These are phyloP conservation scores for Yamadazyma triangularis DNA, from an alignment of 1,139 yeast genomes.

Conservation along the genomic window DNA sequence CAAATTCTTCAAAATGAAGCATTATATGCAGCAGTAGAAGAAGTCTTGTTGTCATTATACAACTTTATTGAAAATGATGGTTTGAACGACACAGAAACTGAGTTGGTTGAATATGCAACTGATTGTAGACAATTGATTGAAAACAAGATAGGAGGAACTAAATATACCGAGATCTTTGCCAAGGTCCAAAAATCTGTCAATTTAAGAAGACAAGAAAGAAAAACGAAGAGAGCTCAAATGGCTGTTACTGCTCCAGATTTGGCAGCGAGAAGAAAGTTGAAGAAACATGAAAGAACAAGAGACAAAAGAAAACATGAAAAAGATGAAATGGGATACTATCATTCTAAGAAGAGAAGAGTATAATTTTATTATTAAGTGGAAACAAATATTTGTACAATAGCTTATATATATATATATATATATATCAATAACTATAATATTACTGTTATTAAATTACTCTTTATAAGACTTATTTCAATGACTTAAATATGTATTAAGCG, in stretches of 20 bases:
- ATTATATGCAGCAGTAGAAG: slow-evolving; percentile 35
- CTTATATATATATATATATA: too few relatives aligned
- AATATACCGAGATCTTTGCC: slow-evolving; percentile 60
- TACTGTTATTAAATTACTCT: too few relatives aligned
- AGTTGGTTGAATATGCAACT: slow-evolving; percentile 53
- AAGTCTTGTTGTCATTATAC: slow-evolving; percentile 58
- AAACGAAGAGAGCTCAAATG: slow-evolving; percentile 68
- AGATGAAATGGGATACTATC: slow-evolving; percentile 76
- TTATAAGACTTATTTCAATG: too few relatives aligned
- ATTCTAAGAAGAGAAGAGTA: slow-evolving; percentile 48
- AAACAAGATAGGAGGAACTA: slow-evolving; percentile 66
- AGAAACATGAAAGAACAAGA: slow-evolving; percentile 69
- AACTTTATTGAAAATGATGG: slow-evolving; percentile 45
- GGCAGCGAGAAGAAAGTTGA: slow-evolving; percentile 71
- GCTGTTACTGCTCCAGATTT: slow-evolving; percentile 78
- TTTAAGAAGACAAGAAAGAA: slow-evolving; percentile 70
- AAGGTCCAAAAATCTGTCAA: slow-evolving; percentile 57
- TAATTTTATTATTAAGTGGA: too few relatives aligned
- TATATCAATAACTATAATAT: too few relatives aligned
- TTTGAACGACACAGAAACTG: slow-evolving; percentile 41
- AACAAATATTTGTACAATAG: too few relatives aligned
- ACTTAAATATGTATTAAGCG: too few relatives aligned
- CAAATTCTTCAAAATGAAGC: slow-evolving; percentile 43
- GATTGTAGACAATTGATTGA: slow-evolving; percentile 73
- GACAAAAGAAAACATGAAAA: slow-evolving; percentile 72